A percentile compares a stretch with the other conserved stretches of the same genome.
Conservation (phyloP, 257 asterid genomes). For the Solanum infundibuliforme region DNA sequence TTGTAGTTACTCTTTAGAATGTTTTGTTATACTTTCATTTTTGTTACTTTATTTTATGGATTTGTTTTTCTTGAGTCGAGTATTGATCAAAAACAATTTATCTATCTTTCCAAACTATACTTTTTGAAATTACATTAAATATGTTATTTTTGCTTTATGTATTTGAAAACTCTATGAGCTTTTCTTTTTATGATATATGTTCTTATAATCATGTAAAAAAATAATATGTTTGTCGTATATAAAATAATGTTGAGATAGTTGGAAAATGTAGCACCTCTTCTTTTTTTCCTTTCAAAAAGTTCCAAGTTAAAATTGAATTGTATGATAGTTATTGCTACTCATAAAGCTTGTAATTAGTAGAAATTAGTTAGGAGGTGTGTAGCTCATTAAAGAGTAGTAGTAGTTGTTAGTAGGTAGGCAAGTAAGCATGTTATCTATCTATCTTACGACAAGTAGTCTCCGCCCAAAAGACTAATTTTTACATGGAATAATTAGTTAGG, state of each 20-base stretch:
- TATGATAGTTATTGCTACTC: not conserved
- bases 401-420: not conserved
- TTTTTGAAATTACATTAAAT: no score
- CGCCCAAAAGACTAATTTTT: no score
- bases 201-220: no score
- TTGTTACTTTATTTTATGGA: no score
- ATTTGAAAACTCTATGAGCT: no score
- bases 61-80: no score
- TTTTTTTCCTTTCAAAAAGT: not conserved
- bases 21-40: no score
- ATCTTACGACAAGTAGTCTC: not conserved
- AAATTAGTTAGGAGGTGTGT: not conserved
- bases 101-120: no score
- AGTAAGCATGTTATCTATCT: not conserved
- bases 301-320: not conserved
- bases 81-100: no score
- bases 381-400: not conserved
- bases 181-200: not conserved
- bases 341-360: not conserved
- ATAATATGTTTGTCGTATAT: no score
- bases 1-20: no score
- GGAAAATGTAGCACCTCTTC: not conserved
- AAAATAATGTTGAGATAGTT: not conserved
- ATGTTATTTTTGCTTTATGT: not conserved
- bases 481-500: no score